Base-by-base conservation (phyloP, 2,329 filamentous ascomycete species). In the Fusarium bulbicola region DNA sequence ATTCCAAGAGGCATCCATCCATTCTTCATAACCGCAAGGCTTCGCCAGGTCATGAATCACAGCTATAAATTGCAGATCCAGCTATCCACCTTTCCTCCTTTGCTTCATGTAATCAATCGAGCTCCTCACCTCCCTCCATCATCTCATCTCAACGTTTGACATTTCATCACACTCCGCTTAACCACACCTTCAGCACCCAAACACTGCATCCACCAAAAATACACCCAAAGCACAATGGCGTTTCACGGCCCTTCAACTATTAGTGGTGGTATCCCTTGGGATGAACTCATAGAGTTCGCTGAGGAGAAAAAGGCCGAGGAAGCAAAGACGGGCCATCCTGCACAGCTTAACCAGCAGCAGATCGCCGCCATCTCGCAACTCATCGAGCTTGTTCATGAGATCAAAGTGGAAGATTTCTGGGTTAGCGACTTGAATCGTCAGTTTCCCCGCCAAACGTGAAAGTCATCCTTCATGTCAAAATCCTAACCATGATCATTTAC, bases 281-380 rank as follows among this genome's bases (percentile, higher is more conserved):
- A 74, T 15, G 49, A 54, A 10, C 72, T 74, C 47, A 74, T 74
- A 18, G 63, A 57, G 24, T 74, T 74, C 28, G 72, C 72, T 40
- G 66, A 60, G 16, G 56, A 56, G 26, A 74, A 74, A 45, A 70
- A 74, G 28, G 59, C 50, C 4, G 72, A 74, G 36, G 72, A 74
- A 39, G 18, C 57, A 39, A 30, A 16, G 39, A 70, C 64, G 6
- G 72, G 72, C 5, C 43, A 70, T 20, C 82, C 84, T 0, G 79
- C 82, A 3, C 80, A 81, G 1, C 74, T 88, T 36, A 81, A 81
- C 1, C 77, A 79, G 9, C 70, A 76, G 9, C 82, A 88, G 74
- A 76, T 79, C 15, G 76, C 79, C 43, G 83, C 85, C 21, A 75
- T 89, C 32, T 77, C 80, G 2, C 77, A 81, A 10, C 80, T 89